Base-by-base conservation (phyloP, 441 rosid species). In the Populus hybrid region DNA sequence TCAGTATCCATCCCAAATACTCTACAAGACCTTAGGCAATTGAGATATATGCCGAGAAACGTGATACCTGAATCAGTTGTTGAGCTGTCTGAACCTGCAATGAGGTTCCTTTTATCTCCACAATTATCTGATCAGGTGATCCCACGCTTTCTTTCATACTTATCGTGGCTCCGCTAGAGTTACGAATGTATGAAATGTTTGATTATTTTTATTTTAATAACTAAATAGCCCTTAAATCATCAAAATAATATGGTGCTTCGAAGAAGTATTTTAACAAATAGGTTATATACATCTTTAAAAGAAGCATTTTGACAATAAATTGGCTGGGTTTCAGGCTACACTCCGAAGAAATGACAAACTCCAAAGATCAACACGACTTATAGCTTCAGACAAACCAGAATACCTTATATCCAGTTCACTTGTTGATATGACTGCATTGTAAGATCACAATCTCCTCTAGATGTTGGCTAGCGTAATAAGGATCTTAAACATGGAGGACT, bases 401-500 rank as follows among this genome's bases (percentile, higher is more conserved):
- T 34, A 34, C 36, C 36, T 34, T 34, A 34, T 34, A 34, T 34
- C 36, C 36, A 34, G 36, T 34, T 34, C 36, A 34, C 36, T 34
- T 34, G 36, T 34, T 34, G 36, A 34, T 34, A 93, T 65, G 82
- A 88, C 77, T 79, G 85, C 79, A 79, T 91, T 46, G 59, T 59
- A 72, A 83, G 87, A 76, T 83, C 80, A 1, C 54, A 73, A 40
- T 74, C 82, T 5, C 84, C 85, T 80, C 75, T 91, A 38, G 79
- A 83, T 34, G 84, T 86, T 78, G 77, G 87, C 78, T 76, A 82
- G 0, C 78, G 63, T 72, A 92, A 92, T 72, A 76, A 80, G 1
- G 70, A 80, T 94, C 73, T 30, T 95, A 95, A 91, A 85, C 85
- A 81, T 73, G 83, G 84, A 34, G 98, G 97, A 73, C 78, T 86